Conservation (phyloP, 345 rosid species). For the Euphorbia tirucalli region DNA sequence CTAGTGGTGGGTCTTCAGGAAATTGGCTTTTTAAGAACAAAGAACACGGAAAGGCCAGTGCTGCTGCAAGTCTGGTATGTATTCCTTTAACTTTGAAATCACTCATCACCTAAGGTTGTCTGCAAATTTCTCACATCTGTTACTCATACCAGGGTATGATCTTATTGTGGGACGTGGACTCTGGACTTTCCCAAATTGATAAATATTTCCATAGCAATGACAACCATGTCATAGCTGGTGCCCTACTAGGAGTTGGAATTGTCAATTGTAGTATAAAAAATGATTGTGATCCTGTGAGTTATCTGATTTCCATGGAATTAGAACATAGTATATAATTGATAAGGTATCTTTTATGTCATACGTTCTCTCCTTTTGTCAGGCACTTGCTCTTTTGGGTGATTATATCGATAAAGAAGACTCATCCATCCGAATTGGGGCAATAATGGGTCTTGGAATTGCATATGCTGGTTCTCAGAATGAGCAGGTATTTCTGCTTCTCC, state of each 20-base stretch:
- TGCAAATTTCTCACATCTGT: conserved; percentile 12
- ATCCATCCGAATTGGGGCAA: conserved; percentile 81
- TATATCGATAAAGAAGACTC: conserved; percentile 71
- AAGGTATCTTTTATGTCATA: conserved; percentile 15
- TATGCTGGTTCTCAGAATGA: conserved; percentile 90
- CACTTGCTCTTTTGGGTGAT: conserved; percentile 78
- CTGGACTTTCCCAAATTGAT: conserved; percentile 86
- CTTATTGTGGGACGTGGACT: conserved; percentile 85
- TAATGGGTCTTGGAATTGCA: conserved; percentile 92
- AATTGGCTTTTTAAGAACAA: conserved; percentile 96
- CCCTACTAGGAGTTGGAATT: conserved; percentile 86
- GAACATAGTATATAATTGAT: not conserved
- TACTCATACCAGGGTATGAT: conserved; percentile 72
- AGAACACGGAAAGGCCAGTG: conserved; percentile 93
- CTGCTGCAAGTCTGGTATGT: conserved; percentile 89
- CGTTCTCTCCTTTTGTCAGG: conserved; percentile 45
- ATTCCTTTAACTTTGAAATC: conserved; percentile 8
- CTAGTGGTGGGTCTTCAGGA: conserved; percentile 64
- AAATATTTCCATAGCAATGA: conserved; percentile 85
- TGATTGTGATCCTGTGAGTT: conserved; percentile 93
- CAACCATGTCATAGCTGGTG: conserved; percentile 82
- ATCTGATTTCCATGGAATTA: not conserved
- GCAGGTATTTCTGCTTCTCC: conserved; percentile 37
- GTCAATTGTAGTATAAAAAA: conserved; percentile 76
- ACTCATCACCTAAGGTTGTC: not conserved